These are phyloP conservation scores for Globisporangium echinulatum DNA, from an alignment of 352 stramenopile genomes.

Conservation along the genomic window DNA sequence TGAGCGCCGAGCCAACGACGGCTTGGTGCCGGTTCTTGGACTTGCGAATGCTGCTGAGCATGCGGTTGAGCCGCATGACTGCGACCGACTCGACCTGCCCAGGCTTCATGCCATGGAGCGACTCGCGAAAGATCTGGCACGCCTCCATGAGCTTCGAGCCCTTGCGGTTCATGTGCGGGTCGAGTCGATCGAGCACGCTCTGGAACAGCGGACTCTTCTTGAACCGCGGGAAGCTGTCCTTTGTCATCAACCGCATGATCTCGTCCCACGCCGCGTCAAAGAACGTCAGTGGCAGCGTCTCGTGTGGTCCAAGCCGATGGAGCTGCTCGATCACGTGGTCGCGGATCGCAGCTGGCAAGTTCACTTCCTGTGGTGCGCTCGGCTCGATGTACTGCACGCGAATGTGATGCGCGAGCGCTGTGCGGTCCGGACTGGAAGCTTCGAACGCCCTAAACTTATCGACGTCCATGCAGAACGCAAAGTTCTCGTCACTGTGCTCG, in stretches of 20 bases:
- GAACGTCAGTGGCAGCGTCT: slow-evolving; percentile 29
- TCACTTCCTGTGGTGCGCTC: slow-evolving; percentile 61
- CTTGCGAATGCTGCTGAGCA: slow-evolving; percentile 65
- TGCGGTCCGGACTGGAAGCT: slow-evolving; percentile 18
- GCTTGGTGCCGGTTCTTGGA: slow-evolving; percentile 40
- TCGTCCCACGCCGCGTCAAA: slow-evolving; percentile 60
- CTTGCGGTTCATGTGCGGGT: slow-evolving; percentile 58
- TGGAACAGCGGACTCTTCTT: slow-evolving; percentile 70
- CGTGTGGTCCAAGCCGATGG: slow-evolving; percentile 14
- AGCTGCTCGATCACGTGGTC: slow-evolving; percentile 34
- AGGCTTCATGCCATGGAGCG: slow-evolving; percentile 46
- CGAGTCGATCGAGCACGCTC: slow-evolving; percentile 50
- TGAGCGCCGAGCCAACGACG: slow-evolving; percentile 12
- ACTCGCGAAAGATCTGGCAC: slow-evolving; percentile 71
- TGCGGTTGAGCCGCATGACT: slow-evolving; percentile 42
- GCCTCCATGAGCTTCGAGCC: slow-evolving; percentile 53
- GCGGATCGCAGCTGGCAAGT: slow-evolving; percentile 54
- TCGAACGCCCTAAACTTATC: slow-evolving; percentile 34
- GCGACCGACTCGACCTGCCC: slow-evolving; percentile 51
- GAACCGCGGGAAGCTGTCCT: slow-evolving; percentile 77
- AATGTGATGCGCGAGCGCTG: slow-evolving; percentile 32
- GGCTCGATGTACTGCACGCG: slow-evolving; percentile 49
- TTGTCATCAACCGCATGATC: slow-evolving; percentile 78
- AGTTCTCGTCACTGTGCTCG: slow-evolving; percentile 79
- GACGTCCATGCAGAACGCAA: slow-evolving; percentile 64